phyloP scores from a whole-genome alignment of 192 early-diverging fungal species.

The Haplosporangium gracile region DNA sequence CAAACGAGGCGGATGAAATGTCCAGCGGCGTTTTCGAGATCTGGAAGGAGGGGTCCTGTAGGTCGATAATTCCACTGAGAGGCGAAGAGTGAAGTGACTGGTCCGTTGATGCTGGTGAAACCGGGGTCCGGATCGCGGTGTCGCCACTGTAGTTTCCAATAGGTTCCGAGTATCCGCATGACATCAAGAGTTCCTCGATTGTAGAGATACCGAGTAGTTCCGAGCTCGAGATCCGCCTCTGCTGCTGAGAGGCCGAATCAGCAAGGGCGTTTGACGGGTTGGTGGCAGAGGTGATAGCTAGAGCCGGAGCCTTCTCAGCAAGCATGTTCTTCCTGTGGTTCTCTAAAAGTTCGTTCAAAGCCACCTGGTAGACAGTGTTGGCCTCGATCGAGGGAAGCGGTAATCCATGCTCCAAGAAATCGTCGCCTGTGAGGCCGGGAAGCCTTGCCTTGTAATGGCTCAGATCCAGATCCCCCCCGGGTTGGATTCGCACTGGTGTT shows the following conservation, averaged over 20 bases:
- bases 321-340: conserved; percentile 39
- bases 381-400: conserved; percentile 18
- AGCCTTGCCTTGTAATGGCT: conserved; percentile 20
- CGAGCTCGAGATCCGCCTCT: conserved; percentile 24
- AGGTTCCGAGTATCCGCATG: conserved; percentile 37
- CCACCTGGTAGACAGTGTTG: conserved; percentile 28
- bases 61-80: not conserved
- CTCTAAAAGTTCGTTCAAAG: conserved; percentile 34
- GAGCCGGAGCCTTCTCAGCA: conserved; percentile 18
- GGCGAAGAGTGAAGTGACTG: conserved; percentile 23
- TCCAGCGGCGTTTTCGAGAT: not conserved
- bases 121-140: conserved; percentile 5
- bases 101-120: conserved; percentile 22
- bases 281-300: conserved; percentile 26
- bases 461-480: conserved; percentile 8
- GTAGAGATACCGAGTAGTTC: conserved; percentile 38
- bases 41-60: not conserved
- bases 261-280: conserved; percentile 18
- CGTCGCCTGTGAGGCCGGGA: conserved; percentile 29
- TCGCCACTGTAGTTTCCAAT: not conserved
- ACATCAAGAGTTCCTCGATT: conserved; percentile 40
- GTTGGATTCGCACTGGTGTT: conserved; percentile 5
- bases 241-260: conserved; percentile 5
- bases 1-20: conserved; percentile 22
- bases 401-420: conserved; percentile 14